Evolutionary conservation across 2,329 filamentous ascomycete species (phyloP), one percentile per base, ranked within the genome.

Genomic region (Ophiostoma novo-ulmi): DNA sequence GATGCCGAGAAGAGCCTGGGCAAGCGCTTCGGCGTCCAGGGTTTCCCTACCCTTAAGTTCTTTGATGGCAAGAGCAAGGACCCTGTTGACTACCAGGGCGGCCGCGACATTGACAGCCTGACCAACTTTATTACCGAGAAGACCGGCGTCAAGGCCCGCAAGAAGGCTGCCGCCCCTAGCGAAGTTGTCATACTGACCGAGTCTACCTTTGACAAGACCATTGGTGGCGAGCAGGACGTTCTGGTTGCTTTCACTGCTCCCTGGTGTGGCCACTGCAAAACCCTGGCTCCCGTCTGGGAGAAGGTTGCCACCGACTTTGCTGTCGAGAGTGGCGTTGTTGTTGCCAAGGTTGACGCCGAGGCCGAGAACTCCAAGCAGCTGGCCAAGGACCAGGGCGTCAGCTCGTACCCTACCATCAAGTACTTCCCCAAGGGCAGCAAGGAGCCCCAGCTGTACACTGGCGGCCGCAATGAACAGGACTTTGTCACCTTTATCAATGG

Each of bases 201-300:
- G 77, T 80, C 85, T 75, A 88, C 87, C 72, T 98, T 98, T 82
- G 87, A 89, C 80, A 83, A 89, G 78, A 84, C 87, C 72, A 84
- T 97, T 82, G 94, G 94, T 74, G 85, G 88, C 69, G 92, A 97
- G 74, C 93, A 97, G 86, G 85, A 96, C 80, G 92, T 97, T 26
- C 81, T 99, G 70, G 94, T 99, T 79, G 94, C 96, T 65, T 99
- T 99, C 81, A 99, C 96, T 76, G 94, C 95, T 69, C 94, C 95
- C 69, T 98, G 94, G 95, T 99, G 95, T 82, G 94, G 94, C 80
- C 94, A 99, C 87, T 99, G 95, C 91, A 99, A 99, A 85, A 90
- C 78, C 77, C 89, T 99, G 74, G 94, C 94, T 67, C 95, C 95
- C 64, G 87, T 85, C 75, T 99, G 93, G 92, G 95, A 99, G 82